These are phyloP conservation scores for Hibiscus trionum DNA, from an alignment of 345 rosid species.

Conservation along the genomic window DNA sequence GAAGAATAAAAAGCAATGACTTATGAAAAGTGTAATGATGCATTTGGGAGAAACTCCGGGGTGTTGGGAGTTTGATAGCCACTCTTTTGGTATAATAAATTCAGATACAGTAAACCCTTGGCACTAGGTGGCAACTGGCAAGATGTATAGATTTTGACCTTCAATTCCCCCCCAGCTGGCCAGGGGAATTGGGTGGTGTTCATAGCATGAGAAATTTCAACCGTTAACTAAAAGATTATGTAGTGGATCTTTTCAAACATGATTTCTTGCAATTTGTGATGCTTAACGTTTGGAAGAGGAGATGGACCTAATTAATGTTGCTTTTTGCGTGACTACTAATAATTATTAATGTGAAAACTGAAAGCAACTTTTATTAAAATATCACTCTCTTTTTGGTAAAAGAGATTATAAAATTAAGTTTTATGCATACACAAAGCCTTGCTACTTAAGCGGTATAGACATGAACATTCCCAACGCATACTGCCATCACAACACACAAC, in stretches of 20 bases:
- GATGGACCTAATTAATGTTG: neutral
- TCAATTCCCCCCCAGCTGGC: no score
- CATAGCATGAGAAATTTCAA: constrained; percentile 10
- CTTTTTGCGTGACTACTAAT: neutral
- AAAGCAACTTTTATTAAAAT: neutral
- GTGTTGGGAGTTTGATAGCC: neutral
- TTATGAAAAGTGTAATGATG: neutral
- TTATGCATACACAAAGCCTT: no score
- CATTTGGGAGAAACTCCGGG: neutral
- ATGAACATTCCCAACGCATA: no score
- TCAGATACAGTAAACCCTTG: neutral
- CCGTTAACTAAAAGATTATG: constrained; percentile 7
- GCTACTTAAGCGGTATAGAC: no score
- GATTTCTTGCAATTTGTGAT: constrained; percentile 1
- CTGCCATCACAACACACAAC: no score
- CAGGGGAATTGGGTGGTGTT: constrained; percentile 12
- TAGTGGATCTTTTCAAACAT: neutral
- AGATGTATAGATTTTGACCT: constrained; percentile 3
- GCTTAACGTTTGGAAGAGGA: neutral
- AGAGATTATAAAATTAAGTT: no score
- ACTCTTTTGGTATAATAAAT: neutral
- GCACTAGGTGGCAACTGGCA: neutral
- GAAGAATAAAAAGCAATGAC: no score
- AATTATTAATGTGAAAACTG: neutral
- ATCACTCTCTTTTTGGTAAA: no score